Conservation (phyloP, 306 rosid species). For the Gynostemma pentaphyllum region DNA sequence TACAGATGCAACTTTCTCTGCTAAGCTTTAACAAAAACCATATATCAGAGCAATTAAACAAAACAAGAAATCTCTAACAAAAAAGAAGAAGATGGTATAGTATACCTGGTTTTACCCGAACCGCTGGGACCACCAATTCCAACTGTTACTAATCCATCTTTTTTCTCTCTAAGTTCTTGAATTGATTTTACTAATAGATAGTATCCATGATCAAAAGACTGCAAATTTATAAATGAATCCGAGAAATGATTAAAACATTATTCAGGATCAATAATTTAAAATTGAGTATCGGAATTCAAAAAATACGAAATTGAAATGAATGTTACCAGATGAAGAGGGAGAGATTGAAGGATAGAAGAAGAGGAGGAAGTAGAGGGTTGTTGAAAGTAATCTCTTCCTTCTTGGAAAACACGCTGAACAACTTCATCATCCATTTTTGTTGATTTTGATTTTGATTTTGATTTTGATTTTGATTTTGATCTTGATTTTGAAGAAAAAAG, state of each 20-base stretch:
- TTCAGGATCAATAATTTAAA: background rate
- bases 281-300: background rate
- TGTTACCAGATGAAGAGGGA: conserved; percentile 91
- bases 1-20: conserved; percentile 97
- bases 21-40: conserved; percentile 67
- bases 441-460: too few relatives aligned
- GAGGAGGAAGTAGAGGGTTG: conserved; percentile 86
- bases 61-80: conserved; percentile 7
- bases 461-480: too few relatives aligned
- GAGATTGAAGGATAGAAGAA: conserved; percentile 89
- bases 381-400: conserved; percentile 90
- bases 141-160: conserved; percentile 75
- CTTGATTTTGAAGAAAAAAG: background rate
- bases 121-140: conserved; percentile 99
- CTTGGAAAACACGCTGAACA: conserved; percentile 94
- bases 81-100: background rate
- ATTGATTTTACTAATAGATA: conserved; percentile 87
- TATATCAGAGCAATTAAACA: conserved; percentile 17
- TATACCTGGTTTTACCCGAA: conserved; percentile 91
- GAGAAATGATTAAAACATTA: conserved; percentile 11
- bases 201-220: conserved; percentile 97
- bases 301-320: background rate
- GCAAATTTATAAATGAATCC: conserved; percentile 36
- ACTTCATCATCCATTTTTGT: conserved; percentile 72
- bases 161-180: conserved; percentile 93